phyloP scores from a whole-genome alignment of 1,284 basidiomycete species.

The Moniliophthora roreri region DNA sequence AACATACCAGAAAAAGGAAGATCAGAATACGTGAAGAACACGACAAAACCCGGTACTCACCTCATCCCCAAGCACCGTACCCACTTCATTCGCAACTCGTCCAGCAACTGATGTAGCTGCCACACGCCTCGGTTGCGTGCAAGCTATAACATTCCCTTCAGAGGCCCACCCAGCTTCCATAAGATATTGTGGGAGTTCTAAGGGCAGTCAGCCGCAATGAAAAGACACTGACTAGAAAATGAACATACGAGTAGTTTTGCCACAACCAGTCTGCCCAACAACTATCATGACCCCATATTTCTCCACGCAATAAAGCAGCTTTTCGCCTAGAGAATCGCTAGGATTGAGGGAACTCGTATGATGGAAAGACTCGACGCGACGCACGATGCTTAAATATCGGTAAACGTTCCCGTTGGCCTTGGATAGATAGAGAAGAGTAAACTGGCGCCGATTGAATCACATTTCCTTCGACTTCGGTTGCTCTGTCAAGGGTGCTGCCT shows the following conservation, averaged over 20 bases:
- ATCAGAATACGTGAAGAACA: background rate
- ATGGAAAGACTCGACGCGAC: slow-evolving; percentile 23
- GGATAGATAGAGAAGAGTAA: slow-evolving; percentile 60
- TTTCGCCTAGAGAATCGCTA: slow-evolving; percentile 49
- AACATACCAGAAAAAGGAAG: background rate
- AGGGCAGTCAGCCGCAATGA: slow-evolving; percentile 16
- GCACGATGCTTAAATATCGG: slow-evolving; percentile 88
- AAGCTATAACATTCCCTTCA: slow-evolving; percentile 77
- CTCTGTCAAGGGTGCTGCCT: slow-evolving; percentile 86
- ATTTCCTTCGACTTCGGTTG: slow-evolving; percentile 71
- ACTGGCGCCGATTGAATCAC: slow-evolving; percentile 65
- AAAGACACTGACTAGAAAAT: slow-evolving; percentile 7
- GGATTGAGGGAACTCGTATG: background rate
- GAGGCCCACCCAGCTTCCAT: slow-evolving; percentile 88
- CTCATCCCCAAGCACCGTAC: slow-evolving; percentile 87
- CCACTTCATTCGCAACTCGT: slow-evolving; percentile 89
- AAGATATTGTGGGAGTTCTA: slow-evolving; percentile 94
- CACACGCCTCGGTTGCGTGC: slow-evolving; percentile 95
- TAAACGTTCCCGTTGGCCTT: slow-evolving; percentile 74
- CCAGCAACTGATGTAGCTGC: slow-evolving; percentile 93
- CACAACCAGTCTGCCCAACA: slow-evolving; percentile 95
- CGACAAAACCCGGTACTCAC: slow-evolving; percentile 39
- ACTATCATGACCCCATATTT: slow-evolving; percentile 83
- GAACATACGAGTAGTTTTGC: slow-evolving; percentile 91
- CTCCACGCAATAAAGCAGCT: slow-evolving; percentile 84